Evolutionary conservation across 192 early-diverging fungal species (phyloP).

Genomic region (Coemansia umbellata): DNA sequence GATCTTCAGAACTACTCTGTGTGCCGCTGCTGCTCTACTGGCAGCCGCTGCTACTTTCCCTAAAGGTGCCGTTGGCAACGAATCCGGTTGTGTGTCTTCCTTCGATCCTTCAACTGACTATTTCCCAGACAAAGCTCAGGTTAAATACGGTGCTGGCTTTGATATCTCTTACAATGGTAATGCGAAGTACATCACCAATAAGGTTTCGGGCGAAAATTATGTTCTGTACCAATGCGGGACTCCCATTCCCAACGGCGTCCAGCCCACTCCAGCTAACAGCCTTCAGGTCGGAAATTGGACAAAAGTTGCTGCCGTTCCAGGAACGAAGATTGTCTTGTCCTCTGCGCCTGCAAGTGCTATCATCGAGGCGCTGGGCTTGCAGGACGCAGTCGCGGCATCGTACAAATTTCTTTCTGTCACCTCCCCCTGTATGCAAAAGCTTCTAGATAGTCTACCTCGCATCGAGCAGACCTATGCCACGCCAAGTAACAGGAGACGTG

Average conservation of each 20-base stretch:
- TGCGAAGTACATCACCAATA: conserved; percentile 66
- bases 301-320: conserved; percentile 40
- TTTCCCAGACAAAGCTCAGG: conserved; percentile 52
- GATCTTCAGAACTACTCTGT: conserved; percentile 19
- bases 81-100: conserved; percentile 23
- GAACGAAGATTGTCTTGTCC: conserved; percentile 33
- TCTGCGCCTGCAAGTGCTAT: conserved; percentile 45
- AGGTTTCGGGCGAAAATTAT: conserved; percentile 51
- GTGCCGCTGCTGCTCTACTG: conserved; percentile 8
- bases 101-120: conserved; percentile 37
- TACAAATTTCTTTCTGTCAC: conserved; percentile 41
- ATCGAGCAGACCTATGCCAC: conserved; percentile 36
- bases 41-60: conserved; percentile 5
- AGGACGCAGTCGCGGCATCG: conserved; percentile 29
- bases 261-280: conserved; percentile 43
- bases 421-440: conserved; percentile 53
- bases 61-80: conserved; percentile 12
- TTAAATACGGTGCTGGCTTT: conserved; percentile 57
- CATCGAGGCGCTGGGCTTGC: conserved; percentile 35
- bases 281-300: conserved; percentile 47
- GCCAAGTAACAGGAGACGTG: conserved; percentile 10
- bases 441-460: conserved; percentile 39
- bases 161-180: conserved; percentile 58
- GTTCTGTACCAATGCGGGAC: conserved; percentile 74
- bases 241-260: conserved; percentile 40